phyloP scores from a whole-genome alignment of 768 basidiomycete species.

The Exidia glandulosa region DNA sequence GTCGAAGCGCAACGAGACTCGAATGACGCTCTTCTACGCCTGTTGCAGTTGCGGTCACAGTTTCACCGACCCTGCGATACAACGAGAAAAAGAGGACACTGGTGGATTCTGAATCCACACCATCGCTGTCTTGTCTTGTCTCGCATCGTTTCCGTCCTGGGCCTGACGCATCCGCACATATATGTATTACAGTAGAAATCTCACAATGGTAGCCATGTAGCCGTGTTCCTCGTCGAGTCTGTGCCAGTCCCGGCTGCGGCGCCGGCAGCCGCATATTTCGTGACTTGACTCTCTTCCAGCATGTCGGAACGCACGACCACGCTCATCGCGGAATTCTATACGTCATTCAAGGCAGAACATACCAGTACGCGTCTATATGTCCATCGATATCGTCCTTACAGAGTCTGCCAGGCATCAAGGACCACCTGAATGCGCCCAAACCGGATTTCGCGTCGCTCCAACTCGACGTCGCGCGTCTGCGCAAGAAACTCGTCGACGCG shows the following conservation, averaged over 20 bases:
- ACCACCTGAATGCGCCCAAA: not conserved
- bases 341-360: not conserved
- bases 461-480: conserved; percentile 41
- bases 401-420: not conserved
- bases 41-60: conserved; percentile 72
- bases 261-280: too few relatives aligned
- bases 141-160: not conserved
- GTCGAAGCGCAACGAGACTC: conserved; percentile 89
- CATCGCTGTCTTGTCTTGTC: not conserved
- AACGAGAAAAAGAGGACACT: conserved; percentile 22
- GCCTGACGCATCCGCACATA: too few relatives aligned
- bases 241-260: too few relatives aligned
- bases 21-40: conserved; percentile 89
- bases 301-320: not conserved
- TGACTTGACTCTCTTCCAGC: not conserved
- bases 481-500: conserved; percentile 54
- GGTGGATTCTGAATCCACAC: not conserved
- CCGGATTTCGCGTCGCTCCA: not conserved
- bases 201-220: too few relatives aligned
- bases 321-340: not conserved
- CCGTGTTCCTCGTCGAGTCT: too few relatives aligned
- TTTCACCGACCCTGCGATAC: conserved; percentile 59
- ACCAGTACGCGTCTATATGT: not conserved
- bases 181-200: too few relatives aligned
- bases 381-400: not conserved